phyloP scores from a whole-genome alignment of 768 basidiomycete species.

The Leccinum longicurvipes region DNA sequence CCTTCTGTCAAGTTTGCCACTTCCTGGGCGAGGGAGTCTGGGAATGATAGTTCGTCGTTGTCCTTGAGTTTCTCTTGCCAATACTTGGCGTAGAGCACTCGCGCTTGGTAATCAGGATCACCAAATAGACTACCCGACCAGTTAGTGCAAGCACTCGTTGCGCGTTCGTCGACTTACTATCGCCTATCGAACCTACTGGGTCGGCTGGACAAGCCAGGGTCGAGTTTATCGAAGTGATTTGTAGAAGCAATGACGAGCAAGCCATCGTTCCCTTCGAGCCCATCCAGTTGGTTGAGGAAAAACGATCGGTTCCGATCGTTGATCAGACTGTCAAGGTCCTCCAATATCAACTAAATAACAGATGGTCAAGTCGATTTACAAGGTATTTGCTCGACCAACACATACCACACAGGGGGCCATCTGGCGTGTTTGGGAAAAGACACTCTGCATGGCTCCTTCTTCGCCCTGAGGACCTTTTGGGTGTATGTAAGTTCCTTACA shows the following conservation, averaged over 20 bases:
- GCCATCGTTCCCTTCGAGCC: constrained; percentile 76
- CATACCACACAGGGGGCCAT: constrained; percentile 61
- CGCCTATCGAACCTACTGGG: constrained; percentile 87
- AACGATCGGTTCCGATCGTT: constrained; percentile 76
- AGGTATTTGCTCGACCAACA: constrained; percentile 36
- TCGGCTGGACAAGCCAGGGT: constrained; percentile 70
- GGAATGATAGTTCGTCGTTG: constrained; percentile 64
- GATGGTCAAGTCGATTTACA: background rate
- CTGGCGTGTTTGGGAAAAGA: constrained; percentile 74
- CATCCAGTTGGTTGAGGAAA: constrained; percentile 86
- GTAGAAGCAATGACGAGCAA: constrained; percentile 76
- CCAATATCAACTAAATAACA: constrained; percentile 37
- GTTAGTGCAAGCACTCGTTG: background rate
- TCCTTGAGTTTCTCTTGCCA: constrained; percentile 74
- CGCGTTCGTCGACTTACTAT: constrained; percentile 49
- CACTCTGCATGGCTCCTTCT: constrained; percentile 59
- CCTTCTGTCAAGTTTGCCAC: constrained; percentile 56
- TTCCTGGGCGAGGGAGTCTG: constrained; percentile 58
- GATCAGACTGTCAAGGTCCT: constrained; percentile 77
- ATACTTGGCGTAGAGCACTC: constrained; percentile 65
- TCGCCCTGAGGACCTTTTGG: constrained; percentile 54
- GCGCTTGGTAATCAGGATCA: constrained; percentile 63
- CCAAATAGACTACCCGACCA: constrained; percentile 56
- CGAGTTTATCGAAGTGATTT: constrained; percentile 80
- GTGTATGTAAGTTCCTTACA: constrained; percentile 6